Conservation (phyloP, 2,329 filamentous ascomycete species). For the Pseudomassariella vexata region DNA sequence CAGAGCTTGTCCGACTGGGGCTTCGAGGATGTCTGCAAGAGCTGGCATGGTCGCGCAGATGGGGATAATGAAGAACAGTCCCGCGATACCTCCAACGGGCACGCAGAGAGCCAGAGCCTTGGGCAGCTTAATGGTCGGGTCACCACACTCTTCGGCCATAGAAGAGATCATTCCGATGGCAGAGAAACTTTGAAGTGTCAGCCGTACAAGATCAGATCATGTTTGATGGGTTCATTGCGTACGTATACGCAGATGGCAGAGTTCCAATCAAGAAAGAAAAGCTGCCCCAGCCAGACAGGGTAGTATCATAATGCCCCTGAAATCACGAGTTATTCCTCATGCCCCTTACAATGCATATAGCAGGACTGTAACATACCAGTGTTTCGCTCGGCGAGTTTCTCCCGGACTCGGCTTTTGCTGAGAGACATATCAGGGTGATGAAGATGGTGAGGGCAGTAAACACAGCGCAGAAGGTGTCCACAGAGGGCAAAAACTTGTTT, state of each 20-base stretch:
- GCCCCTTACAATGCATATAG: too few relatives aligned
- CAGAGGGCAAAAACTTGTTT: conserved; percentile 50
- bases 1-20: conserved; percentile 46
- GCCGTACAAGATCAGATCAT: neutral
- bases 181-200: conserved; percentile 33
- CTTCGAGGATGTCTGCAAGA: conserved; percentile 35
- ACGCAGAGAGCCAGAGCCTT: conserved; percentile 45
- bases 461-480: conserved; percentile 52
- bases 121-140: conserved; percentile 46
- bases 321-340: neutral
- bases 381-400: conserved; percentile 45
- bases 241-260: conserved; percentile 50
- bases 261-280: conserved; percentile 61
- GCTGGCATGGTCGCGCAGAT: conserved; percentile 40
- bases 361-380: conserved; percentile 23
- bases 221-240: conserved; percentile 6
- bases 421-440: conserved; percentile 50
- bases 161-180: conserved; percentile 57
- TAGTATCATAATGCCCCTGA: conserved; percentile 47
- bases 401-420: conserved; percentile 46
- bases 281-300: conserved; percentile 49
- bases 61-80: conserved; percentile 50
- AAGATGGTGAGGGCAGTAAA: conserved; percentile 52
- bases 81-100: conserved; percentile 46
- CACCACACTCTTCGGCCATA: conserved; percentile 55